Conservation (phyloP, 2,329 filamentous ascomycete species). For the Microdochium nivale region DNA sequence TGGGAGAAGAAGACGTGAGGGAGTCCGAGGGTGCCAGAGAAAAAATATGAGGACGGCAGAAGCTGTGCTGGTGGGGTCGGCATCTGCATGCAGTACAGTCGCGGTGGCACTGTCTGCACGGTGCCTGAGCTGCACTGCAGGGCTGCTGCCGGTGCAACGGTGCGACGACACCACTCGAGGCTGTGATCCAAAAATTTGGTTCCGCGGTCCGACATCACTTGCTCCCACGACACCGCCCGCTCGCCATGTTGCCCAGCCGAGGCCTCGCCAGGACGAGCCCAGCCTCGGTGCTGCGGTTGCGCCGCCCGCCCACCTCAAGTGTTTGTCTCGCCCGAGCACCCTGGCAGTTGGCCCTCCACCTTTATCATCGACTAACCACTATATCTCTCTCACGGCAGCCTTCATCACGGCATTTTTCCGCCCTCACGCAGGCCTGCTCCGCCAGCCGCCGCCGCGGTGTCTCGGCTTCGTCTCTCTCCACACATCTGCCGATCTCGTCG, state of each 20-base stretch:
- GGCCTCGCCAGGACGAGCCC: neutral
- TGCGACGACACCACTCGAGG: neutral
- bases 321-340: neutral
- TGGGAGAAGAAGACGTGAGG: neutral
- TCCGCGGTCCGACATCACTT: neutral
- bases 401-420: neutral
- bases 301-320: neutral
- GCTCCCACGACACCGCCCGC: neutral
- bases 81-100: neutral
- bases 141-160: neutral
- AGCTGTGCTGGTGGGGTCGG: neutral
- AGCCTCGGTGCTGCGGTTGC: neutral
- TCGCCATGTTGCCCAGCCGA: slow-evolving; percentile 1
- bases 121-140: neutral
- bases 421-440: neutral
- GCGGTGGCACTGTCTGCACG: too few relatives aligned
- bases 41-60: neutral
- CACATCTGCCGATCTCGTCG: neutral
- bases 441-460: neutral
- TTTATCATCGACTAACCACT: neutral
- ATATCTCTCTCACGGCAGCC: neutral
- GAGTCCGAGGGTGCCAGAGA: neutral
- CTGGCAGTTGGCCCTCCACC: neutral
- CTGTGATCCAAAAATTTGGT: neutral
- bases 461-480: neutral